These are phyloP conservation scores for Rhizopus sp. DNA, from an alignment of 371 early-diverging fungal genomes.

Conservation along the genomic window DNA sequence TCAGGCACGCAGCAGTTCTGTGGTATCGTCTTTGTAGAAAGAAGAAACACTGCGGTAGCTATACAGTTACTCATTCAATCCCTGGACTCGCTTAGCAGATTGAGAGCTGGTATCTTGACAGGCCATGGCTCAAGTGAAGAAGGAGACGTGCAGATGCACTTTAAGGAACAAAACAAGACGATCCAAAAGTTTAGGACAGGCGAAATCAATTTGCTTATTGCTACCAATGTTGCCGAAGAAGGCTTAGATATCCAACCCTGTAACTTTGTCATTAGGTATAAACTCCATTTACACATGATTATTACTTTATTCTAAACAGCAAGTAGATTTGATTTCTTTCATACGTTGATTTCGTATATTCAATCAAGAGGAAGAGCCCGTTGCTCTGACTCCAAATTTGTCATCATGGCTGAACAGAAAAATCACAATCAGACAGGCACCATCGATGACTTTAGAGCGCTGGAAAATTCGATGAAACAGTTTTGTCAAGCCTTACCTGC, in stretches of 20 bases:
- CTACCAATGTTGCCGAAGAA: conserved; percentile 96
- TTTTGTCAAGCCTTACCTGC: conserved; percentile 54
- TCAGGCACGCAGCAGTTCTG: conserved; percentile 57
- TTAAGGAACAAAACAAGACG: conserved; percentile 62
- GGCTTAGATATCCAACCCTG: conserved; percentile 97
- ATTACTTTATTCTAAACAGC: conserved; percentile 4
- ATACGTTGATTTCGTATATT: conserved; percentile 76
- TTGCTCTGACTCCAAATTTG: conserved; percentile 68
- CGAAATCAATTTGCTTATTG: conserved; percentile 76
- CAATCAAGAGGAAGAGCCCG: conserved; percentile 97
- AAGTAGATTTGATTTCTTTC: conserved; percentile 76
- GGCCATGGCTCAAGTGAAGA: conserved; percentile 65
- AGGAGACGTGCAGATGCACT: conserved; percentile 63
- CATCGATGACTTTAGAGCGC: conserved; percentile 40
- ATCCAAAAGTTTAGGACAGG: conserved; percentile 75
- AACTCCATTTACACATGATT: conserved; percentile 28
- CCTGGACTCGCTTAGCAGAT: conserved; percentile 37
- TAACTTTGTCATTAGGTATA: conserved; percentile 86
- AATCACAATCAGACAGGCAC: conserved; percentile 39
- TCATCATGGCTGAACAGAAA: conserved; percentile 69
- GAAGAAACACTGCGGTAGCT: conserved; percentile 73
- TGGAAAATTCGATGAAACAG: conserved; percentile 56
- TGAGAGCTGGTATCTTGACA: conserved; percentile 61
- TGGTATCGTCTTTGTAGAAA: conserved; percentile 84
- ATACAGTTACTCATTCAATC: conserved; percentile 57